These are phyloP conservation scores for Metarhizium humberi DNA, from an alignment of 2,329 filamentous ascomycete genomes.

Conservation along the genomic window DNA sequence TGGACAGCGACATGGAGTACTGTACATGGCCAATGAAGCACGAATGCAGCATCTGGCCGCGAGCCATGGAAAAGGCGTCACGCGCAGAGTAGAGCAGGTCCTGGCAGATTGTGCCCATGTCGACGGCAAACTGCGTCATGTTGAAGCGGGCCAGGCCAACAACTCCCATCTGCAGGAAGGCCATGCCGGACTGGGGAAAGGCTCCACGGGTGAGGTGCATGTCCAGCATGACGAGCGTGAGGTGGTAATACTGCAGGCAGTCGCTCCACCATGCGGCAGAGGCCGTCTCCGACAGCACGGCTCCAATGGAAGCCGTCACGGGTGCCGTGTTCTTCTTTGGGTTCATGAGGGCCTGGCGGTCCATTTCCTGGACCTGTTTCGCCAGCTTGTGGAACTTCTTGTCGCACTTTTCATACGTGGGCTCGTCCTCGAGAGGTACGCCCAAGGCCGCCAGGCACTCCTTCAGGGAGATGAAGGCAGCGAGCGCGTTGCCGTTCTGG, in stretches of 20 bases:
- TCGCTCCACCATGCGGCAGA: conserved; percentile 68
- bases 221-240: conserved; percentile 56
- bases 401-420: conserved; percentile 71
- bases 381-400: conserved; percentile 57
- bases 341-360: conserved; percentile 35
- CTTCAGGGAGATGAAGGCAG: conserved; percentile 61
- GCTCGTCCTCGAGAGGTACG: conserved; percentile 53
- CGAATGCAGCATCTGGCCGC: conserved; percentile 60
- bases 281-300: conserved; percentile 60
- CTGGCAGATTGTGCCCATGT: conserved; percentile 54
- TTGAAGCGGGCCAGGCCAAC: conserved; percentile 62
- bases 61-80: conserved; percentile 56
- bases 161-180: conserved; percentile 58
- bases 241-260: conserved; percentile 61
- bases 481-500: conserved; percentile 60
- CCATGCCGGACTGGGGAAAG: conserved; percentile 61
- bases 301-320: conserved; percentile 53
- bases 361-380: conserved; percentile 49
- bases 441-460: conserved; percentile 63
- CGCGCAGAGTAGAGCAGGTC: conserved; percentile 54
- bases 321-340: conserved; percentile 37
- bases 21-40: conserved; percentile 64
- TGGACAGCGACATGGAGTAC: conserved; percentile 47
- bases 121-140: conserved; percentile 57
- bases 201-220: conserved; percentile 54